Evolutionary conservation across 495 filamentous ascomycete species (phyloP).

Genomic region (Neurospora discreta): DNA sequence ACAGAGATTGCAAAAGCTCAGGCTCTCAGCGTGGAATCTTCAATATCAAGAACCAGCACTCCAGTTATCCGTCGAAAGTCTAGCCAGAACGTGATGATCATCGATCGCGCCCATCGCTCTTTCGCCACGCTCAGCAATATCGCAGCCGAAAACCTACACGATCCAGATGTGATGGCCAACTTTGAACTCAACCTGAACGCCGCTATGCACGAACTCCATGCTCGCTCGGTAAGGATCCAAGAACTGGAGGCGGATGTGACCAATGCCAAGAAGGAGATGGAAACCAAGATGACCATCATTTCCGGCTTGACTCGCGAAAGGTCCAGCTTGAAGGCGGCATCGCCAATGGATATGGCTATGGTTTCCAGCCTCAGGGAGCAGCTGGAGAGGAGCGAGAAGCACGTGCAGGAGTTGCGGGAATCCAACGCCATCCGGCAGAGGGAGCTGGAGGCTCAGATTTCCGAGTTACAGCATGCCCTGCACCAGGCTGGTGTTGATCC

Average conservation of each 20-base stretch:
- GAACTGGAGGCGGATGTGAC: conserved; percentile 78
- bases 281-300: conserved; percentile 87
- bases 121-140: conserved; percentile 81
- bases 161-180: conserved; percentile 78
- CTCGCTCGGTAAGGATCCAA: conserved; percentile 76
- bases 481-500: conserved; percentile 22
- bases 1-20: conserved; percentile 69
- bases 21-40: conserved; percentile 39
- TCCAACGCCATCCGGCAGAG: conserved; percentile 60
- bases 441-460: conserved; percentile 58
- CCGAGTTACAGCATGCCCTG: conserved; percentile 49
- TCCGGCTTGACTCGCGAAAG: conserved; percentile 86
- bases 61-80: conserved; percentile 87
- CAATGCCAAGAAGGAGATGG: conserved; percentile 87
- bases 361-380: conserved; percentile 83
- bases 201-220: conserved; percentile 85
- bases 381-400: conserved; percentile 70
- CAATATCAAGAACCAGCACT: conserved; percentile 50
- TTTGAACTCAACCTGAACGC: conserved; percentile 87
- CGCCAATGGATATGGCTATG: conserved; percentile 85
- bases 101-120: conserved; percentile 88
- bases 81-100: conserved; percentile 79
- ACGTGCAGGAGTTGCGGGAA: conserved; percentile 65
- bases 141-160: conserved; percentile 67
- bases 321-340: conserved; percentile 66